Conservation (phyloP, 345 rosid genomes). For the Eucalyptus dawsonii region DNA sequence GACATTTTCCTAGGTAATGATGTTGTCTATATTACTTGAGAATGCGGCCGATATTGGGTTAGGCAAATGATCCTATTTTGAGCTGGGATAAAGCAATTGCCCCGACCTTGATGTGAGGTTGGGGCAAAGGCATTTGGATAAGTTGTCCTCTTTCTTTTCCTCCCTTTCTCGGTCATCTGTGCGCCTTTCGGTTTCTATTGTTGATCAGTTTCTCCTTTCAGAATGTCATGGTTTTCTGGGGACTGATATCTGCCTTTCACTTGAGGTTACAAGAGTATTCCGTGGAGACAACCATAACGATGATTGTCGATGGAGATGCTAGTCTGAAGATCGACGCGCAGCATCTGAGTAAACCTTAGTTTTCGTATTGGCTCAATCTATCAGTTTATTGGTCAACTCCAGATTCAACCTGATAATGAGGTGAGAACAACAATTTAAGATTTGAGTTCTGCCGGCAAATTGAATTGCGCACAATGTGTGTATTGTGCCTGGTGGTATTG, state of each 20-base stretch:
- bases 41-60: background rate
- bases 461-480: accelerated
- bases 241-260: background rate
- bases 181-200: background rate
- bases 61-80: background rate
- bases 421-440: constrained; percentile 3
- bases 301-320: constrained; percentile 38
- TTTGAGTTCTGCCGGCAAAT: background rate
- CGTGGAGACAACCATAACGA: constrained; percentile 35
- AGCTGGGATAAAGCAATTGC: background rate
- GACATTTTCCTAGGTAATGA: background rate
- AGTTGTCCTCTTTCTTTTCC: background rate
- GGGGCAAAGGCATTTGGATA: background rate
- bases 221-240: background rate
- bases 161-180: background rate
- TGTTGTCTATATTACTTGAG: background rate
- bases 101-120: background rate
- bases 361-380: constrained; percentile 49
- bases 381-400: constrained; percentile 75
- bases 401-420: constrained; percentile 35
- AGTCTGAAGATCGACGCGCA: constrained; percentile 44
- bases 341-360: constrained; percentile 50
- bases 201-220: background rate
- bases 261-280: constrained; percentile 47
- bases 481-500: background rate